Conservation (phyloP, 805 yeast species). For the Saccharomycopsis fibuligera region DNA sequence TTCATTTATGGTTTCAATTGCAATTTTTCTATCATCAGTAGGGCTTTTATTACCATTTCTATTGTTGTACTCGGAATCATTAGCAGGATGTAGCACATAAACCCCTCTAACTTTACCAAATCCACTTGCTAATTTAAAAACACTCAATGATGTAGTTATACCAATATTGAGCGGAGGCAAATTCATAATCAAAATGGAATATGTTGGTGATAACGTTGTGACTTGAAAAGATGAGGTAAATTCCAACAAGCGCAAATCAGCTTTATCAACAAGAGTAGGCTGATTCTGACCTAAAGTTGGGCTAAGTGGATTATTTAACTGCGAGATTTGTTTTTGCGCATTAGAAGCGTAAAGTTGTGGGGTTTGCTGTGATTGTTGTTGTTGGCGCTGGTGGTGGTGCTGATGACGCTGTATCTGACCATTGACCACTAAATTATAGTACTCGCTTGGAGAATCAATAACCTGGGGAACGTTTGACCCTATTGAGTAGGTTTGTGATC, state of each 20-base stretch:
- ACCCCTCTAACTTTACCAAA: constrained; percentile 60
- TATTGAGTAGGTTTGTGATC: constrained; percentile 36
- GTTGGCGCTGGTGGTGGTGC: no score
- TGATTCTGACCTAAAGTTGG: constrained; percentile 22
- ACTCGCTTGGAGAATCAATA: neutral
- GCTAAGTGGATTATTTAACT: constrained; percentile 23
- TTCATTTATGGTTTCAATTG: constrained; percentile 10
- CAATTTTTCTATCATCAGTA: neutral
- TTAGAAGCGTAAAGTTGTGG: neutral
- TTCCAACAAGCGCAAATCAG: constrained; percentile 50
- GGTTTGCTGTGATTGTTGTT: no score
- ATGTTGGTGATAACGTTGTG: constrained; percentile 66
- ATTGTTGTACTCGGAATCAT: neutral
- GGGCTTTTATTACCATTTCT: neutral
- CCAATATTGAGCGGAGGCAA: constrained; percentile 54
- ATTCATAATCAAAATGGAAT: constrained; percentile 71
- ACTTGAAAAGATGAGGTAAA: constrained; percentile 71
- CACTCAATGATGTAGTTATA: constrained; percentile 50
- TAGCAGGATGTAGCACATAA: constrained; percentile 40
- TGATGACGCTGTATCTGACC: neutral
- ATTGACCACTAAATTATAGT: neutral
- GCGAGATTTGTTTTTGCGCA: no score
- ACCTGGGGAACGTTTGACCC: constrained; percentile 20
- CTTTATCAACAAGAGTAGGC: constrained; percentile 45
- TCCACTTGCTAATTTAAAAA: constrained; percentile 44